phyloP scores from a whole-genome alignment of 1,284 basidiomycete genomes.

The Pascua sp. region DNA sequence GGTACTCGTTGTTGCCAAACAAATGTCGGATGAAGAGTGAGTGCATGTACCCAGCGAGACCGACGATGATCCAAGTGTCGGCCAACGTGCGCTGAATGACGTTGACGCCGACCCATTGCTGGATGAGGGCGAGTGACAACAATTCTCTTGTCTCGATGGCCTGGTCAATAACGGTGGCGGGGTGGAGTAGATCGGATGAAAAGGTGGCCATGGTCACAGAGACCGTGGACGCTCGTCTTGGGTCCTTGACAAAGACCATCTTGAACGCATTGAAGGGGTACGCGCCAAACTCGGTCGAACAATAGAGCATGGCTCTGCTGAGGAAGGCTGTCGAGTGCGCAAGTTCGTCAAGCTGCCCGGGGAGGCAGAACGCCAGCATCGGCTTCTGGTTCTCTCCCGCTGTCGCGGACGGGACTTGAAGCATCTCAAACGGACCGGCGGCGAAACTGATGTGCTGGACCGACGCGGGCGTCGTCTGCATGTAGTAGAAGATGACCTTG shows the following conservation, averaged over 20 bases:
- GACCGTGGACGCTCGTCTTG: constrained; percentile 73
- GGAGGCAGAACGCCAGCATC: constrained; percentile 89
- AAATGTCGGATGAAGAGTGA: constrained; percentile 82
- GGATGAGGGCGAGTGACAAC: constrained; percentile 82
- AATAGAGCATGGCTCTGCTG: constrained; percentile 86
- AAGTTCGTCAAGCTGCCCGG: constrained; percentile 67
- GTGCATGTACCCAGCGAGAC: constrained; percentile 85
- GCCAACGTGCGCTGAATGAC: constrained; percentile 92
- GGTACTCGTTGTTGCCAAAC: constrained; percentile 95
- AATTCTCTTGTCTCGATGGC: constrained; percentile 84
- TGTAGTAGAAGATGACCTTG: constrained; percentile 92
- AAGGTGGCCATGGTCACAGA: constrained; percentile 79
- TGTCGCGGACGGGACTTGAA: constrained; percentile 63
- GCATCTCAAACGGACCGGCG: constrained; percentile 85
- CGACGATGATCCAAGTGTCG: constrained; percentile 94
- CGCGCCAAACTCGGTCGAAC: constrained; percentile 86
- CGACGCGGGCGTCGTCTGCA: constrained; percentile 81
- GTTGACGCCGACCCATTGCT: constrained; percentile 97
- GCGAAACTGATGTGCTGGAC: constrained; percentile 95
- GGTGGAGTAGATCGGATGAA: constrained; percentile 79
- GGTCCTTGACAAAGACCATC: constrained; percentile 89
- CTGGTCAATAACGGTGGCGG: constrained; percentile 87
- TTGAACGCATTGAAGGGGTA: constrained; percentile 97
- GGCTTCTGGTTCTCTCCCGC: constrained; percentile 60
- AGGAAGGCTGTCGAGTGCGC: constrained; percentile 69